phyloP scores from a whole-genome alignment of 73 alveolate species.

The Tetrahymena thermophila region DNA sequence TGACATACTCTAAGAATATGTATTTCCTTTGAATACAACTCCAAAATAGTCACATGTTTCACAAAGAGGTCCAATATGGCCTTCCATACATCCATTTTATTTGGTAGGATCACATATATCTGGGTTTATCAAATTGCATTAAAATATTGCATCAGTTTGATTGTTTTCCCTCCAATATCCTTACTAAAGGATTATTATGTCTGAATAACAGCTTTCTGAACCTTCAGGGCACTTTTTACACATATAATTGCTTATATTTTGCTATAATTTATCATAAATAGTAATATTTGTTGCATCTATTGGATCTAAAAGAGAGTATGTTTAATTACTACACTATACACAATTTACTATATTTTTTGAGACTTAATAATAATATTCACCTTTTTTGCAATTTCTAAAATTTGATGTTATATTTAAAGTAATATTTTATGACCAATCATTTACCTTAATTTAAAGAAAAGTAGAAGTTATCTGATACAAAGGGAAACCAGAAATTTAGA shows the following conservation, averaged over 20 bases:
- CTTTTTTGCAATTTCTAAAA: too few species aligned
- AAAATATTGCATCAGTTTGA: neutral
- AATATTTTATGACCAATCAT: too few species aligned
- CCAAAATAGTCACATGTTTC: neutral
- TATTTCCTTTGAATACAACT: neutral
- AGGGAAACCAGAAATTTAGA: neutral
- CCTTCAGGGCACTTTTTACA: neutral
- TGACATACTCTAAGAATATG: neutral
- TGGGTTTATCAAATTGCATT: neutral
- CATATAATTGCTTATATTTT: neutral
- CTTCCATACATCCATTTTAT: neutral
- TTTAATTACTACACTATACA: too few species aligned
- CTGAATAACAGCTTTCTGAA: neutral
- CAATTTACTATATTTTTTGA: too few species aligned
- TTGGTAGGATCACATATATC: neutral
- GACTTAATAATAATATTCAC: too few species aligned
- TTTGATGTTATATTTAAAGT: too few species aligned
- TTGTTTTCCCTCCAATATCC: neutral
- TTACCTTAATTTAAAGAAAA: too few species aligned
- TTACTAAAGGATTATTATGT: neutral
- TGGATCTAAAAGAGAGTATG: neutral
- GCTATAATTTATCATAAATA: neutral
- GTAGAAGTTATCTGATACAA: too few species aligned
- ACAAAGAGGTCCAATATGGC: neutral
- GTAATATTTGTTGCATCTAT: neutral